Conservation (phyloP, 805 yeast genomes). For the Yamadazyma tumulicola region DNA sequence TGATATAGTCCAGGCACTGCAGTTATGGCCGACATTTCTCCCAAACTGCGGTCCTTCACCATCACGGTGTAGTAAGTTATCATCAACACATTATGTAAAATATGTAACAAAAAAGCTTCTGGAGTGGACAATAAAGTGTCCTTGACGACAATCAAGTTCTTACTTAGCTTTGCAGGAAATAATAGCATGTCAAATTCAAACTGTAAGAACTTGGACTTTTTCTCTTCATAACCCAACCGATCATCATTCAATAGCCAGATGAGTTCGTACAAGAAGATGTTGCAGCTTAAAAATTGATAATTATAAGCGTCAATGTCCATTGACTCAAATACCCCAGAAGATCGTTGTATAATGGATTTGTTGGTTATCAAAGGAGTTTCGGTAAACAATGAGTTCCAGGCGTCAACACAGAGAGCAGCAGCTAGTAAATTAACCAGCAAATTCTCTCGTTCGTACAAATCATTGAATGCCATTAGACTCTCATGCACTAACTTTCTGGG, state of each 20-base stretch:
- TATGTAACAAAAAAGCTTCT: slow-evolving; percentile 18
- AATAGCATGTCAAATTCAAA: slow-evolving; percentile 21
- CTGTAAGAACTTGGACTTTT: slow-evolving; percentile 11
- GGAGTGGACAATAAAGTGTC: slow-evolving; percentile 19
- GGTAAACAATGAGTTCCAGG: slow-evolving; percentile 15
- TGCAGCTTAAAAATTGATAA: slow-evolving; percentile 15
- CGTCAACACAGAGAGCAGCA: slow-evolving; percentile 18
- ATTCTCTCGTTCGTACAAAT: slow-evolving; percentile 3
- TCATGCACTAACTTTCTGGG: slow-evolving; percentile 7
- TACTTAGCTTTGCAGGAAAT: slow-evolving; percentile 20
- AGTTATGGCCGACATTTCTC: slow-evolving; percentile 14
- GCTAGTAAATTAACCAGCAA: slow-evolving; percentile 12
- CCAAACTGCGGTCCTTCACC: slow-evolving; percentile 11
- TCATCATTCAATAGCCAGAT: slow-evolving; percentile 13
- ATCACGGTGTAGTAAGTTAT: slow-evolving; percentile 15
- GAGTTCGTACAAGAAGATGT: slow-evolving; percentile 14
- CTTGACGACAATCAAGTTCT: slow-evolving; percentile 16
- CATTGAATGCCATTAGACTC: slow-evolving; percentile 13
- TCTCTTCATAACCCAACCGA: slow-evolving; percentile 6
- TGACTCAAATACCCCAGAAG: slow-evolving; percentile 5
- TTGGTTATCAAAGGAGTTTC: slow-evolving; percentile 10
- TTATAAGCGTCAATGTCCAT: slow-evolving; percentile 12
- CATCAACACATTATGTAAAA: slow-evolving; percentile 18
- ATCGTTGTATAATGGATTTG: slow-evolving; percentile 1
- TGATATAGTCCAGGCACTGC: slow-evolving; percentile 22